Conservation (phyloP, 2,329 filamentous ascomycete species). For the Beauveria sp. region DNA sequence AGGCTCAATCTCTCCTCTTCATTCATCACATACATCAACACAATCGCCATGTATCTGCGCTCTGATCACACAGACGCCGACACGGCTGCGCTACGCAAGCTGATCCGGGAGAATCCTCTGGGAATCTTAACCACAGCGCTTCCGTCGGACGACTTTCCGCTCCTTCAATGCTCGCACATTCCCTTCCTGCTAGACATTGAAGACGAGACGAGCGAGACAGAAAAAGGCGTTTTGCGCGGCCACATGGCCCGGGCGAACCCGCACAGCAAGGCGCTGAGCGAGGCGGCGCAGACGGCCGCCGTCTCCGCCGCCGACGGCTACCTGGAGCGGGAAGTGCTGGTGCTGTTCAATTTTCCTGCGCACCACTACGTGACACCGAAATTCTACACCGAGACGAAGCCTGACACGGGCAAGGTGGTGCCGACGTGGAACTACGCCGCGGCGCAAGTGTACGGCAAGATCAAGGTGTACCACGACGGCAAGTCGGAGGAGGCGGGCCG, state of each 20-base stretch:
- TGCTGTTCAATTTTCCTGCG: slow-evolving; percentile 51
- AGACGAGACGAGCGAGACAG: slow-evolving; percentile 31
- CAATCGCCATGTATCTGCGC: slow-evolving; percentile 8
- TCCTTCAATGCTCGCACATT: slow-evolving; percentile 53
- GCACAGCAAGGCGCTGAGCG: slow-evolving; percentile 54
- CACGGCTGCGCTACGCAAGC: slow-evolving; percentile 40
- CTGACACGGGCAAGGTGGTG: slow-evolving; percentile 55
- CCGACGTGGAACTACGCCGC: slow-evolving; percentile 66
- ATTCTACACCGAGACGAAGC: slow-evolving; percentile 61
- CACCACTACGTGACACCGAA: slow-evolving; percentile 63
- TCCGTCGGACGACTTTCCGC: slow-evolving; percentile 35
- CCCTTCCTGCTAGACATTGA: slow-evolving; percentile 50
- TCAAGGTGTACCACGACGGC: slow-evolving; percentile 45
- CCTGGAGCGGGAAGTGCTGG: slow-evolving; percentile 47
- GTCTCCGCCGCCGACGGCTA: slow-evolving; percentile 17
- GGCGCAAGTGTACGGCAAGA: slow-evolving; percentile 54
- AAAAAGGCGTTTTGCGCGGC: slow-evolving; percentile 44
- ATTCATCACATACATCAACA: neutral
- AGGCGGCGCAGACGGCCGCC: slow-evolving; percentile 25
- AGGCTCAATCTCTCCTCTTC: neutral
- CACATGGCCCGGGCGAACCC: slow-evolving; percentile 58
- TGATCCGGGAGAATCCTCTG: slow-evolving; percentile 53
- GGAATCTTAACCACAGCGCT: slow-evolving; percentile 58
- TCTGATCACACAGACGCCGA: slow-evolving; percentile 43
- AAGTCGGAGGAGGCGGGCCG: slow-evolving; percentile 33